Base-by-base conservation (phyloP, 306 rosid genomes). In the Acacia crassicarpa region DNA sequence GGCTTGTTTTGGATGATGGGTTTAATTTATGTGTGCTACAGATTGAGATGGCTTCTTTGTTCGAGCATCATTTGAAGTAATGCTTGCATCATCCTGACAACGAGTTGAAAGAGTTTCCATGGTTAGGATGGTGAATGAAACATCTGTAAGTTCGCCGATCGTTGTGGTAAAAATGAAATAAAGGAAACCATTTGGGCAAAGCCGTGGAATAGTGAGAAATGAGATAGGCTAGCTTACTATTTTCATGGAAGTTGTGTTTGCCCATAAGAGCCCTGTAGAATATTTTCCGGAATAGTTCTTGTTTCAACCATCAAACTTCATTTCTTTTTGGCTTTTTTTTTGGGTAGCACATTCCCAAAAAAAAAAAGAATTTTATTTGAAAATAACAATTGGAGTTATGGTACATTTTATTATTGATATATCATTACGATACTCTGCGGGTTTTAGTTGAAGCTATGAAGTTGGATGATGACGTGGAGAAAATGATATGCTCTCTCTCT, bases 11-110 rank as follows among this genome's bases (percentile, higher is more conserved):
- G 75, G 56, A 77, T 72, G 12, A 72, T 81, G 25, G 33, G 43
- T 46, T 82, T 83, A 0, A 77, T 59, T 70, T 86, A 30, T 76
- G 9, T 27, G 68, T 86, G 62, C 54, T 86, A 49, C 97, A 94
- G 98, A 94, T 94, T 83, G 98, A 92, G 89, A 91, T 94, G 97
- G 98, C 98, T 45, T 94, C 98, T 69, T 81, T 94, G 90, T 89
- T 92, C 51, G 94, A 89, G 86, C 91, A 94, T 87, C 91, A 92
- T 80, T 91, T 94, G 84, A 89, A 92, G 90, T 90, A 89, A 80
- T 49, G 76, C 32, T 35, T 66, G 41, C 33, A 75, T 53, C 65
- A 78, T 70, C 53, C 75, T 19, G 27, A 35, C 72, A 44, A 40
- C 23, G 56, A 16, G 72, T 23, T 56, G 54, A 67, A 67, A 27